phyloP scores from a whole-genome alignment of 495 filamentous ascomycete genomes.

The Daldinia childiae region DNA sequence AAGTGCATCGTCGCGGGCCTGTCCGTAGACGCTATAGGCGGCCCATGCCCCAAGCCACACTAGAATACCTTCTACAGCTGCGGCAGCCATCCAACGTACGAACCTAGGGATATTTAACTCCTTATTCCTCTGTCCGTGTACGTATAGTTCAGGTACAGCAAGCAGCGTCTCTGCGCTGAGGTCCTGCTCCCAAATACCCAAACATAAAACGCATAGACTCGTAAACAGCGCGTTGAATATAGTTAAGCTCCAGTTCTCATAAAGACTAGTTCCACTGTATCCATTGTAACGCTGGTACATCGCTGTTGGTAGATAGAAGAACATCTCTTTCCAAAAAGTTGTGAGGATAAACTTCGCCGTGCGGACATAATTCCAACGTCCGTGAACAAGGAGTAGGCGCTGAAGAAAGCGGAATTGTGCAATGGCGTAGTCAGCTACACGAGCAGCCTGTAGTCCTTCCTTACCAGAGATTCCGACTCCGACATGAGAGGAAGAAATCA shows the following conservation, averaged over 20 bases:
- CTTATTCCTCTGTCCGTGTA: slow-evolving; percentile 75
- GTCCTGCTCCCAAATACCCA: slow-evolving; percentile 89
- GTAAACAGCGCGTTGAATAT: slow-evolving; percentile 96
- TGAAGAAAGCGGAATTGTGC: slow-evolving; percentile 89
- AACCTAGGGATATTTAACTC: slow-evolving; percentile 82
- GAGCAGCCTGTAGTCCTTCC: slow-evolving; percentile 88
- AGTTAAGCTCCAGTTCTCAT: slow-evolving; percentile 83
- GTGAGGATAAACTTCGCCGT: slow-evolving; percentile 88
- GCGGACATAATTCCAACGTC: slow-evolving; percentile 93
- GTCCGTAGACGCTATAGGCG: slow-evolving; percentile 64
- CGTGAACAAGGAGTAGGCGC: slow-evolving; percentile 89
- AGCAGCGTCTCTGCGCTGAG: slow-evolving; percentile 80
- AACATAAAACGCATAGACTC: slow-evolving; percentile 84
- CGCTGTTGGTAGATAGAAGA: slow-evolving; percentile 89
- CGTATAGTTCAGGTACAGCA: slow-evolving; percentile 89
- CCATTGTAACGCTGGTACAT: slow-evolving; percentile 86
- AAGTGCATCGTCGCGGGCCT: slow-evolving; percentile 61
- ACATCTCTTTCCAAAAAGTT: slow-evolving; percentile 84
- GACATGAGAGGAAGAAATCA: slow-evolving; percentile 94
- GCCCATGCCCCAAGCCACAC: slow-evolving; percentile 78
- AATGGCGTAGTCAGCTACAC: slow-evolving; percentile 90
- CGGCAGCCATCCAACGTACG: slow-evolving; percentile 82
- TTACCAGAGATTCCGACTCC: slow-evolving; percentile 92
- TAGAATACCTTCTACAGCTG: slow-evolving; percentile 74
- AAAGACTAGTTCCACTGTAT: slow-evolving; percentile 88